Conservation (phyloP, 2,329 filamentous ascomycete genomes). For the Rhinocladiella mackenziei region DNA sequence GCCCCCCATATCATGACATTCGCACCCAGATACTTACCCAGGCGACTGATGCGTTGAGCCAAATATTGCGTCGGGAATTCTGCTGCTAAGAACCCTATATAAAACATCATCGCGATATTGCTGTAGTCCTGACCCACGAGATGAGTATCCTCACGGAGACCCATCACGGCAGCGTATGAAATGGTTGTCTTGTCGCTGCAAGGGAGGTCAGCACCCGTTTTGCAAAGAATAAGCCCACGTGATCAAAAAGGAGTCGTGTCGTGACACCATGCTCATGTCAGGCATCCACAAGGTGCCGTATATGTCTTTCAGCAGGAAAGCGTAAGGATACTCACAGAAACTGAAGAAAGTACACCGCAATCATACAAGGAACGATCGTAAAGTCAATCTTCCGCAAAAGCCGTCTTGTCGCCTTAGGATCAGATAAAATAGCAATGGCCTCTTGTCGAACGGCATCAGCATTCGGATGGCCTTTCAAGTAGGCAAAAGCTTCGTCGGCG, state of each 20-base stretch:
- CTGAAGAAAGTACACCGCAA: slow-evolving; percentile 34
- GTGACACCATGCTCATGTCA: too few species aligned
- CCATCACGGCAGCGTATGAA: slow-evolving; percentile 58
- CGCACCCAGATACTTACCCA: slow-evolving; percentile 25
- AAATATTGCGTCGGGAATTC: slow-evolving; percentile 43
- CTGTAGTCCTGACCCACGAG: slow-evolving; percentile 49
- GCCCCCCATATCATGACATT: slow-evolving; percentile 38
- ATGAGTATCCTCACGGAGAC: slow-evolving; percentile 49
- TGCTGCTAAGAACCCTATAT: slow-evolving; percentile 47
- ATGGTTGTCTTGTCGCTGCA: slow-evolving; percentile 29
- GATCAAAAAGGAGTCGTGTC: too few species aligned
- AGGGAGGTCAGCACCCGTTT: too few species aligned
- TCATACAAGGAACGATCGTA: slow-evolving; percentile 35
- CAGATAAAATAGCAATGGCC: slow-evolving; percentile 21
- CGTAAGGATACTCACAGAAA: slow-evolving; percentile 33
- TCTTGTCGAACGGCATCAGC: slow-evolving; percentile 21
- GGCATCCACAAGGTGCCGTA: too few species aligned
- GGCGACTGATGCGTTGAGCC: slow-evolving; percentile 32
- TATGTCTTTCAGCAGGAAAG: slow-evolving; percentile 25
- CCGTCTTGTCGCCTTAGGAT: slow-evolving; percentile 15
- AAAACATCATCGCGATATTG: slow-evolving; percentile 56
- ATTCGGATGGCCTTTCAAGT: slow-evolving; percentile 21
- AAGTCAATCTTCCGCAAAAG: slow-evolving; percentile 34
- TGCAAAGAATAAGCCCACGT: too few species aligned
- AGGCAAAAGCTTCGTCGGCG: slow-evolving; percentile 25